Evolutionary conservation across 2,329 filamentous ascomycete species (phyloP), one percentile per base, ranked within the genome.

Genomic region (Xylaria polymorpha): DNA sequence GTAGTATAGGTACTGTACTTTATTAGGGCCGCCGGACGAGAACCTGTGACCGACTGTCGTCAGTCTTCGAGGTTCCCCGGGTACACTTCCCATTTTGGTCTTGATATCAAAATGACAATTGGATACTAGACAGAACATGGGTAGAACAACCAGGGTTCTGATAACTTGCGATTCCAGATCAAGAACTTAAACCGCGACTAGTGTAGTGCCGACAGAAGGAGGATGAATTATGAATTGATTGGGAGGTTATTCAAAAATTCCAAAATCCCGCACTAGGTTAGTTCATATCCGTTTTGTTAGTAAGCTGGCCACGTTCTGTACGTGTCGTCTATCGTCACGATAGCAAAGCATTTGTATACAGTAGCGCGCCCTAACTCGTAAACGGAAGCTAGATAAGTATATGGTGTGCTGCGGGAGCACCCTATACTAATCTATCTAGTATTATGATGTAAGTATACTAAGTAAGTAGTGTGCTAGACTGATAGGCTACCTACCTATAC

Each of bases 241-340:
- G 29, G 39, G 29, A 46, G 50, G 64, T 56, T 60, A 44, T 61
- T 56, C 35, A 29, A 61, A 61, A n/a, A 64, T 64, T 65, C 44
- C 51, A 67, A 68, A 70, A 70, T 65, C 57, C 58, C 46, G 61
- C 61, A 62, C 67, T 63, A 15, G 12, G 56, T 46, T 44, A 69
- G 63, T 67, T 43, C n/a, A 22, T 55, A 43, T 63, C 50, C 8
- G 37, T 15, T 44, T 20, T 5, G 22, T 39, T 69, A 67, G 64
- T 69, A 67, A 64, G 56, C 63, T 29, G 14, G 43, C 48, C 22
- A 55, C 32, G 44, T 48, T 43, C 53, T 61, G 58, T 57, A 41
- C 25, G 5, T 43, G 15, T 61, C 61, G 61, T 61, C 25, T 64
- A 25, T 59, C 32, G 12, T 60, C 41, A 41, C 35, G 1, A 53